Conservation (phyloP, 2,329 filamentous ascomycete genomes). For the Colletotrichum filicis region DNA sequence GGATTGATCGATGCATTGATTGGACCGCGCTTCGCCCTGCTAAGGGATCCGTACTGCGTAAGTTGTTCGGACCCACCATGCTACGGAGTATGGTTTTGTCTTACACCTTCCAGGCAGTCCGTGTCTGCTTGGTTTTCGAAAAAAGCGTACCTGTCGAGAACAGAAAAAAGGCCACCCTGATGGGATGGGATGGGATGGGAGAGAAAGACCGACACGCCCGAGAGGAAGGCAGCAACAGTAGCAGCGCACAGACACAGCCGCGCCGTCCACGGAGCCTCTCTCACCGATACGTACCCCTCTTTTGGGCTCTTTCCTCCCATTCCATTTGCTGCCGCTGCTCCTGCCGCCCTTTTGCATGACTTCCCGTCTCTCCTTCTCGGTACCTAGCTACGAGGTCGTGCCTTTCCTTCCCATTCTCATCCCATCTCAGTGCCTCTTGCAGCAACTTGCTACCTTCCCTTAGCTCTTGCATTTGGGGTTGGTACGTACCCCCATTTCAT, state of each 20-base stretch:
- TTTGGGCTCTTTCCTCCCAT: background rate
- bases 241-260: constrained; percentile 20
- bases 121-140: background rate
- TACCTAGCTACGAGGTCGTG: background rate
- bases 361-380: background rate
- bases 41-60: background rate
- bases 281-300: constrained; percentile 9
- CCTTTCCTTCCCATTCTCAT: constrained; percentile 8
- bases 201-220: constrained; percentile 28
- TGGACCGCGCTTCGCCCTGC: constrained; percentile 3
- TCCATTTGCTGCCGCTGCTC: background rate
- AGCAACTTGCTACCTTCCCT: background rate
- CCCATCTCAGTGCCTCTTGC: constrained; percentile 27
- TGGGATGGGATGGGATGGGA: background rate
- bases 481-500: constrained; percentile 22
- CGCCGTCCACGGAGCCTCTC: constrained; percentile 32
- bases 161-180: background rate
- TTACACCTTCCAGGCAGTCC: background rate
- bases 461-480: constrained; percentile 2
- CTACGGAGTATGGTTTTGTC: background rate
- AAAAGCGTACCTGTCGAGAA: background rate
- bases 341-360: background rate
- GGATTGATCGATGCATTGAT: constrained; percentile 9
- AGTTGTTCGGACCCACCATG: background rate
- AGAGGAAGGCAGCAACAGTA: constrained; percentile 9